Percentiles rank a stretch among this genome's conserved stretches.
Evolutionary conservation across 2,329 filamentous ascomycete genomes (phyloP).

Genomic region (Fusarium domesticum): DNA sequence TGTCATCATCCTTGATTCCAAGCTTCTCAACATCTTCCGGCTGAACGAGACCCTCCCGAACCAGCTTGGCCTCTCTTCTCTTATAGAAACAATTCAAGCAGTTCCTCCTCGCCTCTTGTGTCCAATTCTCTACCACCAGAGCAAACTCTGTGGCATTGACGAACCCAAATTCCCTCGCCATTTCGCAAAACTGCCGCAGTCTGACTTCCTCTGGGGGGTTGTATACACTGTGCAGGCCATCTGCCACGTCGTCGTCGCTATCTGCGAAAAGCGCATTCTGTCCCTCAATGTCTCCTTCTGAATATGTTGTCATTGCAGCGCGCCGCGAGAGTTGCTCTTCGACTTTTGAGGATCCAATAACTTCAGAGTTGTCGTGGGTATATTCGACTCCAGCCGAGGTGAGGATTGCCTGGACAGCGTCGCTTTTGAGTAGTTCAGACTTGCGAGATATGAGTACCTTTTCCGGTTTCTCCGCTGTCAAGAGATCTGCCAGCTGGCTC

Average conservation of each 20-base stretch:
- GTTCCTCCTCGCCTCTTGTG: constrained; percentile 73
- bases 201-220: constrained; percentile 72
- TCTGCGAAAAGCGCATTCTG: constrained; percentile 58
- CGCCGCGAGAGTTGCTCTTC: constrained; percentile 78
- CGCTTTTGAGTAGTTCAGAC: constrained; percentile 49
- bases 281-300: constrained; percentile 43
- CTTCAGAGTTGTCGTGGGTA: constrained; percentile 93
- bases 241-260: constrained; percentile 38
- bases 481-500: constrained; percentile 63
- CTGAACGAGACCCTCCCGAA: constrained; percentile 27
- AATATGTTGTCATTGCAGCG: constrained; percentile 61
- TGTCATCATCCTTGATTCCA: constrained; percentile 4
- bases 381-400: constrained; percentile 87
- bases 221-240: constrained; percentile 47
- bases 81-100: constrained; percentile 80
- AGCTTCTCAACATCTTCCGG: constrained; percentile 27
- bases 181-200: constrained; percentile 82
- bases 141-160: constrained; percentile 78
- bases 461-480: constrained; percentile 47
- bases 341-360: constrained; percentile 88
- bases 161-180: constrained; percentile 79
- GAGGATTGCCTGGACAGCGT: constrained; percentile 86
- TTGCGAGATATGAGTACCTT: constrained; percentile 35
- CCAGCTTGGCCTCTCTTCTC: constrained; percentile 55
- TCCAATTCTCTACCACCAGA: constrained; percentile 85